These are phyloP conservation scores for Elaeis oleifera DNA, from an alignment of 202 grass and related monocot genomes.

Conservation along the genomic window DNA sequence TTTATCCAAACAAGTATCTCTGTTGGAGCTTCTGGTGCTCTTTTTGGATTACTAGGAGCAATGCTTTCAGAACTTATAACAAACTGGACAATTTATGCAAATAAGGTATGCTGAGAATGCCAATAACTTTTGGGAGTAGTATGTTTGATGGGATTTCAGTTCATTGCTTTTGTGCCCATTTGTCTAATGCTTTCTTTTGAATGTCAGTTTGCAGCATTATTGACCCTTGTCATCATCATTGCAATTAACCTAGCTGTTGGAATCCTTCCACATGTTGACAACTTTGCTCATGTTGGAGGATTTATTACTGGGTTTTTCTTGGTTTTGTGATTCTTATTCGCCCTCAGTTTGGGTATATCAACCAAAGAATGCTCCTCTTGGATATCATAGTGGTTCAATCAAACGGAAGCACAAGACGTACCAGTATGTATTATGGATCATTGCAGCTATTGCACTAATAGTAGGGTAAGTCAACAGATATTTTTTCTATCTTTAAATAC, in stretches of 20 bases:
- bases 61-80: conserved; percentile 26
- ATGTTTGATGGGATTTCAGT: conserved; percentile 2
- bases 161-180: background rate
- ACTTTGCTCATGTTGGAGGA: conserved; percentile 23
- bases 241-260: conserved; percentile 22
- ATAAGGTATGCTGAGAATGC: conserved; percentile 9
- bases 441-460: conserved; percentile 43
- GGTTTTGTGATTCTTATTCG: conserved; percentile 23
- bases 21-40: conserved; percentile 23
- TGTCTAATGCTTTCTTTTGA: conserved; percentile 21
- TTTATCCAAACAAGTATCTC: conserved; percentile 4
- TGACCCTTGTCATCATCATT: conserved; percentile 16
- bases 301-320: conserved; percentile 21
- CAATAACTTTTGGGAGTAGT: background rate
- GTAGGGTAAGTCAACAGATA: conserved; percentile 33
- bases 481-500: background rate
- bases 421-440: conserved; percentile 62
- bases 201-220: conserved; percentile 15
- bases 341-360: conserved; percentile 36
- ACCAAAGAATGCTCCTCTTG: conserved; percentile 61
- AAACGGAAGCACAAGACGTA: conserved; percentile 75
- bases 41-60: conserved; percentile 24
- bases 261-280: conserved; percentile 25
- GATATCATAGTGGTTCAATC: conserved; percentile 27
- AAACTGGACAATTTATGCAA: conserved; percentile 29